A percentile compares a stretch with the other conserved stretches of the same genome.
These are phyloP conservation scores for Pythium volutum DNA, from an alignment of 352 stramenopile genomes.

Conservation along the genomic window DNA sequence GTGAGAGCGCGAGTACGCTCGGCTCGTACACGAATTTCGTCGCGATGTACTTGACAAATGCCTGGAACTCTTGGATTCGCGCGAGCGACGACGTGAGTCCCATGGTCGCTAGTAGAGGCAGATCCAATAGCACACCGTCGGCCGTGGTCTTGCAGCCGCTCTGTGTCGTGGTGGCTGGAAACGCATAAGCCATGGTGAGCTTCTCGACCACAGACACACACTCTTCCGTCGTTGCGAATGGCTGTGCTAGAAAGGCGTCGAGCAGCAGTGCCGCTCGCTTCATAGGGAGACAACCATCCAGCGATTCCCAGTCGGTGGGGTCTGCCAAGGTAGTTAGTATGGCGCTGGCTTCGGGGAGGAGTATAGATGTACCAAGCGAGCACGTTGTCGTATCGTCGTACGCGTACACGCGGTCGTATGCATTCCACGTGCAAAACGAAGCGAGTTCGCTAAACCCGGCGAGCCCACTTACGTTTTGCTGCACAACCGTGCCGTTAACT, in stretches of 20 bases:
- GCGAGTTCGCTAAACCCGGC: conserved; percentile 41
- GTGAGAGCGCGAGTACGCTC: conserved; percentile 26
- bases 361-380: background rate
- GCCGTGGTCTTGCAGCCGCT: conserved; percentile 19
- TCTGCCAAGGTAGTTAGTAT: conserved; percentile 13
- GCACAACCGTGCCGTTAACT: background rate
- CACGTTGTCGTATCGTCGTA: conserved; percentile 18
- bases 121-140: conserved; percentile 30
- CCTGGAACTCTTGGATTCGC: conserved; percentile 40
- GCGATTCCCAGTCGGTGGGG: conserved; percentile 1
- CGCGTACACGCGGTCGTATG: conserved; percentile 16
- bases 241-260: conserved; percentile 50
- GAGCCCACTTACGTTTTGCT: background rate
- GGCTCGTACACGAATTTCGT: conserved; percentile 60
- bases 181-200: conserved; percentile 28
- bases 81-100: conserved; percentile 29
- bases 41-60: conserved; percentile 46
- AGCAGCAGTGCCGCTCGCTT: conserved; percentile 39
- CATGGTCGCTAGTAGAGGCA: conserved; percentile 30
- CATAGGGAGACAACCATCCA: conserved; percentile 17
- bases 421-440: conserved; percentile 37
- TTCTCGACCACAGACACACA: conserved; percentile 30
- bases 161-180: conserved; percentile 20
- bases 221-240: conserved; percentile 28
- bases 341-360: background rate